phyloP scores from a whole-genome alignment of 352 stramenopile species.

The Pythium dissimile region DNA sequence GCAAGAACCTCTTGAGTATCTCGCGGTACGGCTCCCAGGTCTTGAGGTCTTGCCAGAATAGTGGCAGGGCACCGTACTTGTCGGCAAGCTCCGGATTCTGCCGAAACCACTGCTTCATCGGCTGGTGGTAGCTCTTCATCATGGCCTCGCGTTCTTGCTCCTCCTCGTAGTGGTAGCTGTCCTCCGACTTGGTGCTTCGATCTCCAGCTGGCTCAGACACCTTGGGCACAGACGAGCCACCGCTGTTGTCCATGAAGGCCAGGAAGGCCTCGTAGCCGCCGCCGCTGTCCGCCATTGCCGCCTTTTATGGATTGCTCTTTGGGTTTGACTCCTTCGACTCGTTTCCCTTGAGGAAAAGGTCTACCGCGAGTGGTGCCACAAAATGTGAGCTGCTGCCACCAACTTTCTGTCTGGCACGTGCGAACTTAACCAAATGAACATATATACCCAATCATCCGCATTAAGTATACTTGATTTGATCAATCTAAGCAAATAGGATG shows the following conservation, averaged over 20 bases:
- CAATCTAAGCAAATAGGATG: conserved; percentile 1
- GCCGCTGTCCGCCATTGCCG: conserved; percentile 46
- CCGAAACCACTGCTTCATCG: conserved; percentile 88
- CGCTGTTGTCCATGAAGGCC: conserved; percentile 30
- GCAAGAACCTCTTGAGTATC: conserved; percentile 89
- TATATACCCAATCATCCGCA: not conserved
- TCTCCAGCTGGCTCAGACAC: not conserved
- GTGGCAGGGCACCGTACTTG: conserved; percentile 89
- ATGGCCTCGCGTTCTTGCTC: conserved; percentile 84
- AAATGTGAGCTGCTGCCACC: not conserved
- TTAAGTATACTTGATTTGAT: no score
- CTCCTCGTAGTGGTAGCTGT: conserved; percentile 83
- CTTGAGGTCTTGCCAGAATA: conserved; percentile 95
- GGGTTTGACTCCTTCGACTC: not conserved
- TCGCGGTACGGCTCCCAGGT: conserved; percentile 92
- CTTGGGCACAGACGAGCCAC: not conserved
- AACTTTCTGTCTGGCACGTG: not conserved
- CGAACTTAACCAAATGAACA: not conserved
- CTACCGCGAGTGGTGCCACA: not conserved
- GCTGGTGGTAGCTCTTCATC: conserved; percentile 85
- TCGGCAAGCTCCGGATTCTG: conserved; percentile 52
- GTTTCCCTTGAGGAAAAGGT: no score
- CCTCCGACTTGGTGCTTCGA: conserved; percentile 14
- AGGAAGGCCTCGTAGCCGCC: conserved; percentile 75
- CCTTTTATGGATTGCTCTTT: not conserved